phyloP scores from a whole-genome alignment of 495 filamentous ascomycete genomes.

The Tuber magnatum region DNA sequence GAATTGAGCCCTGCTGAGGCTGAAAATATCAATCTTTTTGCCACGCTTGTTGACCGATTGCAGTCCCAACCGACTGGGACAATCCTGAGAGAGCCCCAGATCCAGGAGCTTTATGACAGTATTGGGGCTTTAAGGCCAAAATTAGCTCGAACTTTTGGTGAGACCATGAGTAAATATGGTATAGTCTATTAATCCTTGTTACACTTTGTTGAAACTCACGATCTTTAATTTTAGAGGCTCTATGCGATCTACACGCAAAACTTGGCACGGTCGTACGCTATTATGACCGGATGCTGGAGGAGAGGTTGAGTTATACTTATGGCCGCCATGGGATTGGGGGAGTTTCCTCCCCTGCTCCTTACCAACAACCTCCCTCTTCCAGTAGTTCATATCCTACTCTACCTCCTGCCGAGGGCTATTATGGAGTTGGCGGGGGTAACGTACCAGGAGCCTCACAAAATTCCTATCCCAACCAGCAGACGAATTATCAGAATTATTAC shows the following conservation, averaged over 20 bases:
- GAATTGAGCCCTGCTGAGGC: constrained; percentile 90
- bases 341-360: constrained; percentile 31
- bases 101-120: constrained; percentile 95
- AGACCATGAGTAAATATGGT: constrained; percentile 99
- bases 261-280: constrained; percentile 96
- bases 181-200: constrained; percentile 39
- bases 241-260: constrained; percentile 90
- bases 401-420: constrained; percentile 31
- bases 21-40: constrained; percentile 95
- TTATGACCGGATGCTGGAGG: constrained; percentile 96
- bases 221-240: constrained; percentile 53
- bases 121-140: constrained; percentile 89
- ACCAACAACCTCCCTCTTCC: constrained; percentile 16
- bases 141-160: constrained; percentile 89
- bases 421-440: constrained; percentile 18
- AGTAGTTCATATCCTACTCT: constrained; percentile 28
- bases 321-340: constrained; percentile 63
- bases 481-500: constrained; percentile 41
- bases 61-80: constrained; percentile 94
- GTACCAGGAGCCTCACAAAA: constrained; percentile 23
- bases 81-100: constrained; percentile 89
- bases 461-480: constrained; percentile 24
- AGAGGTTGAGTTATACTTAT: constrained; percentile 86
- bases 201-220: background rate
- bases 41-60: constrained; percentile 86